These are phyloP conservation scores for Talaromyces nanjingensis DNA, from an alignment of 495 filamentous ascomycete species.

Conservation along the genomic window DNA sequence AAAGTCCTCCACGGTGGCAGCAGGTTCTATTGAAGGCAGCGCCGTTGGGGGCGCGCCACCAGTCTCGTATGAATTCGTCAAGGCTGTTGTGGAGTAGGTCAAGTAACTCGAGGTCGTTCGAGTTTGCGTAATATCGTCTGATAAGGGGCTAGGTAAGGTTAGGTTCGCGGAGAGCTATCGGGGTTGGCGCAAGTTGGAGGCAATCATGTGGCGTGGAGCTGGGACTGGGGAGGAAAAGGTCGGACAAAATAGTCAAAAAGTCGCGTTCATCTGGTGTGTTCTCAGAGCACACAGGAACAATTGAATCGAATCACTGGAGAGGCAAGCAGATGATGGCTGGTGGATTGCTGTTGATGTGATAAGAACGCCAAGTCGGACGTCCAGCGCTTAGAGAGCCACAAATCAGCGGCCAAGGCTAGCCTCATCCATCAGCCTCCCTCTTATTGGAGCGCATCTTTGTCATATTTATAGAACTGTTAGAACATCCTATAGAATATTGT, in stretches of 20 bases:
- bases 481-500: too few species aligned
- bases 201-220: background rate
- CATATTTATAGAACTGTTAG: background rate
- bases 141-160: background rate
- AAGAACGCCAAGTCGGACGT: background rate
- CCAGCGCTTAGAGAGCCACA: conserved; percentile 3
- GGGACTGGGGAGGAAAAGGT: background rate
- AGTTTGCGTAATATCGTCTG: background rate
- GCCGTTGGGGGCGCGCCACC: conserved; percentile 57
- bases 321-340: background rate
- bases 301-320: background rate
- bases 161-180: background rate
- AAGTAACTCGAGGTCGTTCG: background rate
- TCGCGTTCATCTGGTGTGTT: background rate
- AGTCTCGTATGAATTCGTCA: conserved; percentile 61
- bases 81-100: conserved; percentile 37
- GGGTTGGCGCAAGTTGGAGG: background rate
- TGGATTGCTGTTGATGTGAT: background rate
- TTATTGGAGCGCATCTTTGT: background rate
- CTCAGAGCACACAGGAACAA: background rate
- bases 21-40: conserved; percentile 46
- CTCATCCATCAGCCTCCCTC: background rate
- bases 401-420: background rate
- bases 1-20: conserved; percentile 39
- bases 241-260: background rate